Evolutionary conservation across 768 basidiomycete genomes (phyloP), one percentile per base, ranked within the genome.

Genomic region (Podaxis sp.): DNA sequence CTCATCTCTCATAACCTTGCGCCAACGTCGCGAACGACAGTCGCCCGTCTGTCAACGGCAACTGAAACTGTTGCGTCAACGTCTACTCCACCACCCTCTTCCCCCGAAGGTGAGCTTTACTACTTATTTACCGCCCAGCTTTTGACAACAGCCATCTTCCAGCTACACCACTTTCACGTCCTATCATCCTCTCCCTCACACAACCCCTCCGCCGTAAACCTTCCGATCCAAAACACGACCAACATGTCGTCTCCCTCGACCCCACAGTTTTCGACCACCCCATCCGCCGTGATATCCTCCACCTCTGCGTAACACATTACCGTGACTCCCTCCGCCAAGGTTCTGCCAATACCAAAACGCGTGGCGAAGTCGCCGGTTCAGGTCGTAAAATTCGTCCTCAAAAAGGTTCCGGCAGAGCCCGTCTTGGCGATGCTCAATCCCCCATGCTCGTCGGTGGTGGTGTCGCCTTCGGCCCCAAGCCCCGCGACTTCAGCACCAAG

Each of bases 381-480:
- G 94, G 94, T 8, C 79, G 82, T 69, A 99, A 99, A 77, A 85
- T 98, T 62, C 85, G 89, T 41, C 88, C 82, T 5, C 97, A 99
- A 74, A 99, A 99, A 74, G 96, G 96, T 8, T 84, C 86, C 15
- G 96, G 97, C 63, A 81, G 75, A 66, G 97, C 97, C 9, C 93
- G 97, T 71, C 78, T 97, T 9, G 96, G 96, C 52, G 94, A 95
- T 68, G 86, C 80, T 1, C 91, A 93, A 68, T 90, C 86, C 72
- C 94, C 93, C 1, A 92, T 94, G 83, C 83, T 89, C 59, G 82
- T 88, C 36, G 96, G 96, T 37, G 97, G 97, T 75, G 97, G 96
- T 67, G 85, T 91, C 43, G 93, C 93, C 5, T 95, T 94, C 64
- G 94, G 94, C 33, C 93, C 94, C 0, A 90, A 93, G 71, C 93